Percentiles rank a stretch among this genome's conserved stretches.
phyloP scores from a whole-genome alignment of 2,329 filamentous ascomycete genomes.

The Leptosphaerulina australis region DNA sequence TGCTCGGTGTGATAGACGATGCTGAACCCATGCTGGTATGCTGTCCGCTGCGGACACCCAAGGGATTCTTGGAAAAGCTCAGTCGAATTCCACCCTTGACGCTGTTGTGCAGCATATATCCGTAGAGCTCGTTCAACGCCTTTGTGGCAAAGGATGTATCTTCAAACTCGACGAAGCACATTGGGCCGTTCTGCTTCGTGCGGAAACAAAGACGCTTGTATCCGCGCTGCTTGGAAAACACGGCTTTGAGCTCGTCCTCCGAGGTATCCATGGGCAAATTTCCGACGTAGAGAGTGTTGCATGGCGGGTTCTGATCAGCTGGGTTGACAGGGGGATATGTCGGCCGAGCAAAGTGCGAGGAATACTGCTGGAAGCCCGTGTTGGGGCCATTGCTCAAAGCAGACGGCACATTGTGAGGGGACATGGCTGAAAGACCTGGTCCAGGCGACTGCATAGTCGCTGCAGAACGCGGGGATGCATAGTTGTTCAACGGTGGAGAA shows the following conservation, averaged over 20 bases:
- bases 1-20: slow-evolving; percentile 58
- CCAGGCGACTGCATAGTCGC: slow-evolving; percentile 59
- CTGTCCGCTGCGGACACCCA: slow-evolving; percentile 85
- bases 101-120: slow-evolving; percentile 84
- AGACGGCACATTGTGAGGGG: slow-evolving; percentile 64
- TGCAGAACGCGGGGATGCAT: slow-evolving; percentile 55
- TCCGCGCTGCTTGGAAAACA: slow-evolving; percentile 91
- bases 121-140: slow-evolving; percentile 87
- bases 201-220: slow-evolving; percentile 96
- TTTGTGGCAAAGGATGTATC: slow-evolving; percentile 91
- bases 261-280: slow-evolving; percentile 91
- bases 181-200: slow-evolving; percentile 92
- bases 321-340: slow-evolving; percentile 88
- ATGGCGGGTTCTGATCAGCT: slow-evolving; percentile 94
- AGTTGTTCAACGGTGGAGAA: slow-evolving; percentile 59
- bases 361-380: slow-evolving; percentile 61
- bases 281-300: slow-evolving; percentile 98
- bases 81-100: slow-evolving; percentile 92
- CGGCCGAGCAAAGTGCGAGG: slow-evolving; percentile 64
- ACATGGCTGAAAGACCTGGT: slow-evolving; percentile 49
- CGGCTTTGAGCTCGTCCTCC: slow-evolving; percentile 90
- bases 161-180: slow-evolving; percentile 99
- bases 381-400: slow-evolving; percentile 57
- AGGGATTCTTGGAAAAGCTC: slow-evolving; percentile 96
- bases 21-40: slow-evolving; percentile 59